These are phyloP conservation scores for Physcia stellaris DNA, from an alignment of 495 filamentous ascomycete genomes.

Conservation along the genomic window DNA sequence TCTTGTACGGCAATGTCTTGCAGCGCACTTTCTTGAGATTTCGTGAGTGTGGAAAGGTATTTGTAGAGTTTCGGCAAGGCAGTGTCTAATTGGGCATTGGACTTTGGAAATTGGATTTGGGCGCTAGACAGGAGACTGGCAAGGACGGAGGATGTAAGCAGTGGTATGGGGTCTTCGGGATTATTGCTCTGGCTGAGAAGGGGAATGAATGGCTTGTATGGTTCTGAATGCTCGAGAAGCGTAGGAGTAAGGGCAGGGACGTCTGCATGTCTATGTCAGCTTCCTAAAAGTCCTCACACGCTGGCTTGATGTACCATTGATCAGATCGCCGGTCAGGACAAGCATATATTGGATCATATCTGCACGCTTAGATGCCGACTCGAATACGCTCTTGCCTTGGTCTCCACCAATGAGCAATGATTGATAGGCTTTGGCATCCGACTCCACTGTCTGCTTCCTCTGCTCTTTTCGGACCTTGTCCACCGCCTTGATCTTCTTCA, in stretches of 20 bases:
- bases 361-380: conserved; percentile 59
- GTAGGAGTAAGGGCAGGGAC: conserved; percentile 62
- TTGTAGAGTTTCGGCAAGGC: conserved; percentile 76
- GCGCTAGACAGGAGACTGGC: conserved; percentile 65
- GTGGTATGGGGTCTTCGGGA: conserved; percentile 71
- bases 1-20: conserved; percentile 93
- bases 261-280: conserved; percentile 35
- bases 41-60: conserved; percentile 68
- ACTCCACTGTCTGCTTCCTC: conserved; percentile 65
- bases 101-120: conserved; percentile 40
- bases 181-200: conserved; percentile 70
- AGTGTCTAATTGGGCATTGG: conserved; percentile 45
- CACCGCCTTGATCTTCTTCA: conserved; percentile 92
- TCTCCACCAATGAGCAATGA: conserved; percentile 63
- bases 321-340: conserved; percentile 74
- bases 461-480: conserved; percentile 91
- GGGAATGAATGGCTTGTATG: conserved; percentile 75
- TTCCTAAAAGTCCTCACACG: conserved; percentile 12
- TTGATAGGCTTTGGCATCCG: conserved; percentile 63
- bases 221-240: conserved; percentile 58
- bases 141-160: conserved; percentile 81
- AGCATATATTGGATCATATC: conserved; percentile 93
- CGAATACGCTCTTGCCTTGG: conserved; percentile 62
- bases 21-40: conserved; percentile 70
- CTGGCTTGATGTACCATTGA: conserved; percentile 48